Evolutionary conservation across 768 basidiomycete genomes (phyloP).

Genomic region (Lactarius pseudohatsudake): DNA sequence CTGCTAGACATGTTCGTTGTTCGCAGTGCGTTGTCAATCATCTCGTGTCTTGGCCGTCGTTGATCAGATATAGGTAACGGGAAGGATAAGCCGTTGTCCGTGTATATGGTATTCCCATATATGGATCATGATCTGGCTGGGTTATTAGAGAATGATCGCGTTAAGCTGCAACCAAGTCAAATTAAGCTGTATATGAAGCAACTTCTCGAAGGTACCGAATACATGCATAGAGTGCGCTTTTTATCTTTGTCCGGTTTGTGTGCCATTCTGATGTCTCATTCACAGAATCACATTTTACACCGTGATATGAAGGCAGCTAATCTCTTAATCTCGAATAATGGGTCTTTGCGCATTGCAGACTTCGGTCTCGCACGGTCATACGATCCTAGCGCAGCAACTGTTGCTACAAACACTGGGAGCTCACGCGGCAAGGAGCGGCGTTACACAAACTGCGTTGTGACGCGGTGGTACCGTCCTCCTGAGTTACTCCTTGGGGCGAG

Average conservation of each 20-base stretch:
- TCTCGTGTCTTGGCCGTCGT: conserved; percentile 4
- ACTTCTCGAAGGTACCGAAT: conserved; percentile 92
- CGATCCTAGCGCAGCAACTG: conserved; percentile 49
- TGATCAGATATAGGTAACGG: conserved; percentile 50
- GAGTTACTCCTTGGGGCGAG: conserved; percentile 88
- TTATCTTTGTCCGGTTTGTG: conserved; percentile 8
- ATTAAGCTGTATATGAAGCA: conserved; percentile 98
- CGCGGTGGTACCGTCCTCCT: conserved; percentile 92
- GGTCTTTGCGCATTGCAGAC: conserved; percentile 86
- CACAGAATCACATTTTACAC: conserved; percentile 91
- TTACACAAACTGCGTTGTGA: conserved; percentile 96
- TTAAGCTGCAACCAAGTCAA: conserved; percentile 75
- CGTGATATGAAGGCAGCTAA: conserved; percentile 99
- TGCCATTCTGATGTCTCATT: conserved; percentile 21
- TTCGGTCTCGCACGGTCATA: conserved; percentile 92
- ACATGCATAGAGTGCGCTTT: conserved; percentile 83
- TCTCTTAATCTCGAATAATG: conserved; percentile 85
- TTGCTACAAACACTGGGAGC: conserved; percentile 38
- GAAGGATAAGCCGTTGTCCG: conserved; percentile 68
- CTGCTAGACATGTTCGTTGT: conserved; percentile 93
- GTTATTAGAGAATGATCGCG: conserved; percentile 86
- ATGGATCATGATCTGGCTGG: conserved; percentile 99
- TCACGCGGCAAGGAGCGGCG: conserved; percentile 56
- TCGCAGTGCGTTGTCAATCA: conserved; percentile 51
- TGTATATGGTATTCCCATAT: conserved; percentile 99